Evolutionary conservation across 306 rosid species (phyloP).

Genomic region (Prunus padus): DNA sequence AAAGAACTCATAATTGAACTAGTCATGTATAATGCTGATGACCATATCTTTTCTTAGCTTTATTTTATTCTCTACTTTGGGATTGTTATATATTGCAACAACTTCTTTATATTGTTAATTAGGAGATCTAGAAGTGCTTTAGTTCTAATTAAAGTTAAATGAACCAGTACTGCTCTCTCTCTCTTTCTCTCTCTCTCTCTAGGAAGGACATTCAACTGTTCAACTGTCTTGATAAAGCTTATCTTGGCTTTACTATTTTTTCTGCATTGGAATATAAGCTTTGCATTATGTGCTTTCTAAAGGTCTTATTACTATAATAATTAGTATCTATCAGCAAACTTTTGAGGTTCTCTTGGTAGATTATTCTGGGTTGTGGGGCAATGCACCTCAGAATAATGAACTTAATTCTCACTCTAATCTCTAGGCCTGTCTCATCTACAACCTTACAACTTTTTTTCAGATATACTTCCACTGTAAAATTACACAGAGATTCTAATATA

Average conservation of each 20-base stretch:
- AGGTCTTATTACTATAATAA: neutral
- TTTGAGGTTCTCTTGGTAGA: neutral
- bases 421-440: neutral
- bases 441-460: neutral
- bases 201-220: neutral
- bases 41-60: no score
- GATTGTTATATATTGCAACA: no score
- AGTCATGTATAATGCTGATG: neutral
- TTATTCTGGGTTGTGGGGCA: conserved; percentile 2
- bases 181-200: neutral
- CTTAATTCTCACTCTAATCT: neutral
- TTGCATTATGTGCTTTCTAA: neutral
- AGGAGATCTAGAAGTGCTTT: neutral
- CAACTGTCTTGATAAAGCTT: neutral
- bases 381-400: neutral
- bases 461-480: no score
- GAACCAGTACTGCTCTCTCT: no score
- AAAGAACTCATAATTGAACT: neutral
- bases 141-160: conserved; percentile 2
- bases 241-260: conserved; percentile 6
- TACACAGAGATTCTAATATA: no score
- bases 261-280: neutral
- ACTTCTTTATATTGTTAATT: no score
- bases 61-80: no score
- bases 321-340: neutral